A percentile compares a stretch with the other conserved stretches of the same genome.
These are phyloP conservation scores for Mortierella hygrophila DNA, from an alignment of 192 early-diverging fungal genomes.

Conservation along the genomic window DNA sequence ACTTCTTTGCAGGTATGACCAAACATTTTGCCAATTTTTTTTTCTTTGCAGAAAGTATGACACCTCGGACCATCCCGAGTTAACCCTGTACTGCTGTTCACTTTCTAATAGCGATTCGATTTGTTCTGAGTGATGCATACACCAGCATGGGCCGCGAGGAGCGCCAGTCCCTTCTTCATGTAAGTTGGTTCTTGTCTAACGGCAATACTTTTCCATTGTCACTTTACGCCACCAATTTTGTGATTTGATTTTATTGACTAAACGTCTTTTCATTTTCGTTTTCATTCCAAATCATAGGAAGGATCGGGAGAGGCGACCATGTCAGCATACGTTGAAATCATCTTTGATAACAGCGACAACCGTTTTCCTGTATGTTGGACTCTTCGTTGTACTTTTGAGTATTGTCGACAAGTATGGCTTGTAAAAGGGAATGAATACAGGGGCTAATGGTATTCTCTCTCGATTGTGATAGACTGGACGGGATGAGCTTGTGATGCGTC, in stretches of 20 bases:
- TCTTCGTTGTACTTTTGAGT: neutral
- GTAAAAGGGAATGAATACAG: neutral
- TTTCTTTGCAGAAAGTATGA: neutral
- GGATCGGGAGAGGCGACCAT: constrained; percentile 92
- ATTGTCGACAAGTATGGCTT: neutral
- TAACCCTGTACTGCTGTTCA: neutral
- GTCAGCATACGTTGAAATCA: constrained; percentile 95
- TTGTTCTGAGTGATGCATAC: constrained; percentile 96
- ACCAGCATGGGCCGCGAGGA: constrained; percentile 93
- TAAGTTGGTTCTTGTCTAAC: constrained; percentile 67
- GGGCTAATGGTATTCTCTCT: neutral
- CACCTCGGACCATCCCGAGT: too few relatives aligned
- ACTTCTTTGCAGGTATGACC: constrained; percentile 93
- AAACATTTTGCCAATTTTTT: constrained; percentile 7
- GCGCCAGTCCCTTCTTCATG: constrained; percentile 93
- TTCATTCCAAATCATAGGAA: constrained; percentile 67
- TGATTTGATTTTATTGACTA: neutral
- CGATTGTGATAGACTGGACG: constrained; percentile 78
- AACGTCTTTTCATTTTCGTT: constrained; percentile 8
- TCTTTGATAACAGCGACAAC: constrained; percentile 97
- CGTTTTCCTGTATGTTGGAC: constrained; percentile 83
- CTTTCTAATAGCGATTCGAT: constrained; percentile 82
- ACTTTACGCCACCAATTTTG: constrained; percentile 27
- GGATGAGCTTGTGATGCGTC: constrained; percentile 88
- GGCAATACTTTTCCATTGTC: constrained; percentile 41